Base-by-base conservation (phyloP, 352 stramenopile species). In the Discostella stelligera region DNA sequence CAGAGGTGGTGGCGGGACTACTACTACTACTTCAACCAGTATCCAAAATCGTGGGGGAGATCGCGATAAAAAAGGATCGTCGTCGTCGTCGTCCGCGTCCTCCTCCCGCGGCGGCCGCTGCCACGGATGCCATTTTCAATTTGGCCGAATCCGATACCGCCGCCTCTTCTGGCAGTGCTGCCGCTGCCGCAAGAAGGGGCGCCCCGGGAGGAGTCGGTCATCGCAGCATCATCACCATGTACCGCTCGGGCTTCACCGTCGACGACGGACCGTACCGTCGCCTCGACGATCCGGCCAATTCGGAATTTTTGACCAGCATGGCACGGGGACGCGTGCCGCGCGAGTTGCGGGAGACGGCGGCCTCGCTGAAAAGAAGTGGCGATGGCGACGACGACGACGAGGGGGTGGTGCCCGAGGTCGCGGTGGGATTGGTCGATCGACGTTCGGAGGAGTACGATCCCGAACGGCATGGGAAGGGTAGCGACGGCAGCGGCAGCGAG, bases 141-240 rank as follows among this genome's bases (percentile, higher is more conserved):
- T 48, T 77, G 21, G 83, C 86, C 13, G 83, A 89, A 74, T 37
- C 75, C 30, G 66, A 65, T 52, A 37, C 61, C 58, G 6, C 20
- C 21, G 16, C 21, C 20, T 13, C 20, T 4, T 18, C 27, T 41
- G 65, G 46, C 4, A 74, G 73, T 53, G 49, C 14, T 10, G 66
- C 64, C 55, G 23, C 61, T 56, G 2, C 20, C 32, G 11, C 21
- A 20, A n/a, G 11, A 5, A 25, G 49, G 32, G 60, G 46, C 3
- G 70, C 70, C 49, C 3, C 14, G 4, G 52, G 48, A 16, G 71
- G 59, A 21, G 75, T 71, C 44, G 63, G 49, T 39, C 63, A 60
- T 84, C 11, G 68, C 77, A 32, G 64, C 82, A 93, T 84, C 0
- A 95, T 95, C 46, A 93, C 84, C 13, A 94, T 95, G 89, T 95